These are phyloP conservation scores for Haplosporangium sp. DNA, from an alignment of 371 early-diverging fungal species.

Conservation along the genomic window DNA sequence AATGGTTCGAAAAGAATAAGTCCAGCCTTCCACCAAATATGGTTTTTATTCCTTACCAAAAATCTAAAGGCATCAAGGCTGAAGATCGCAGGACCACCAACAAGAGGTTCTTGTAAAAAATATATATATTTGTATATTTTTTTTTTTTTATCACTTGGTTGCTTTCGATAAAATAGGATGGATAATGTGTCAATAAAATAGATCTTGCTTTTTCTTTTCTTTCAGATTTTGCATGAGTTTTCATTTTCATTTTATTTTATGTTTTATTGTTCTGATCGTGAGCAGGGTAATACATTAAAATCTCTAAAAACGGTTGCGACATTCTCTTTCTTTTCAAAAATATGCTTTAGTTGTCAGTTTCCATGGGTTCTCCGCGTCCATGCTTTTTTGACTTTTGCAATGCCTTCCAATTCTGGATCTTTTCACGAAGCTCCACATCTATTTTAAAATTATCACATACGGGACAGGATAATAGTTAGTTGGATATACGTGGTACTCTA, in stretches of 20 bases:
- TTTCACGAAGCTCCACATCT: constrained; percentile 43
- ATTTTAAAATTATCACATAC: not conserved
- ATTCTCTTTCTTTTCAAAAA: not conserved
- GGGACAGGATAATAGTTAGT: too few species aligned
- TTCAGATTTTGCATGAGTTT: not conserved
- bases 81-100: constrained; percentile 49
- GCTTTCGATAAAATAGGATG: not conserved
- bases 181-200: not conserved
- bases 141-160: too few species aligned
- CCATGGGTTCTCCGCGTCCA: constrained; percentile 14
- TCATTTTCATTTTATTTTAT: too few species aligned
- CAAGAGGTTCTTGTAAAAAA: constrained; percentile 47
- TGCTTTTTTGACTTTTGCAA: constrained; percentile 30
- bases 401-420: constrained; percentile 49
- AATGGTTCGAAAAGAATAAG: constrained; percentile 53
- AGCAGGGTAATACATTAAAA: too few species aligned
- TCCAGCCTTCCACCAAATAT: constrained; percentile 34
- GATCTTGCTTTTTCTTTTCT: not conserved
- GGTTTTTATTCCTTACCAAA: constrained; percentile 49
- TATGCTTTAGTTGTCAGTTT: constrained; percentile 3
- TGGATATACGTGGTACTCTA: too few species aligned
- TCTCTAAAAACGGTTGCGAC: too few species aligned
- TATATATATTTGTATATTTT: not conserved
- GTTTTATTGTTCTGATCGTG: too few species aligned
- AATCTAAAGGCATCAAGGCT: constrained; percentile 35